Conservation (phyloP, 179 eudicot genomes). For the Actinidia chinensis region DNA sequence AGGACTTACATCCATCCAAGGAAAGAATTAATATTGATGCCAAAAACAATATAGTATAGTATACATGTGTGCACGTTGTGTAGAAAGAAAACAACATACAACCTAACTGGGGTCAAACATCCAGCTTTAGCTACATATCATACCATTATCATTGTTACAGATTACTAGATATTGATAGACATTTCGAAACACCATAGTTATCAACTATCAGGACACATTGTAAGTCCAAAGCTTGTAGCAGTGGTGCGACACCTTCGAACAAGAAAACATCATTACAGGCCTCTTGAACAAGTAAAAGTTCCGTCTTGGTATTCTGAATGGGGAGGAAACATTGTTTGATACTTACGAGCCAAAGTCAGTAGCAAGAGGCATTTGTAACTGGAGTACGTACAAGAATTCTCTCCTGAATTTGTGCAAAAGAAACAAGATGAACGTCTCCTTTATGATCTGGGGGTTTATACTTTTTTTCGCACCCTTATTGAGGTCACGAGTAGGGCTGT, state of each 20-base stretch:
- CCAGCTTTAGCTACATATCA: slow-evolving; percentile 1
- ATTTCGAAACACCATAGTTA: neutral
- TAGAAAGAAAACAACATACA: neutral
- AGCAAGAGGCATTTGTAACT: slow-evolving; percentile 8
- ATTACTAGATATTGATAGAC: neutral
- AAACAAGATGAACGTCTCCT: too few relatives aligned
- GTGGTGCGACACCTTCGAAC: neutral
- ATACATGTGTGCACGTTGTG: too few relatives aligned
- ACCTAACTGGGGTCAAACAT: neutral
- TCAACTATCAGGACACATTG: slow-evolving; percentile 1
- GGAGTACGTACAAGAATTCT: too few relatives aligned
- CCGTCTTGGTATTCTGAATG: too few relatives aligned
- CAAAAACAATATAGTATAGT: too few relatives aligned
- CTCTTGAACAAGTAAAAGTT: neutral
- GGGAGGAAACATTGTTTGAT: too few relatives aligned
- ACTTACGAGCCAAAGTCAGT: neutral
- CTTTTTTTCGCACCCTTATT: too few relatives aligned
- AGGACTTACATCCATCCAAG: neutral
- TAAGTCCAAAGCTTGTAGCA: neutral
- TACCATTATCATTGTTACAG: neutral
- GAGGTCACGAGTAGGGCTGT: too few relatives aligned
- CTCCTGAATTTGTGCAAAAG: too few relatives aligned
- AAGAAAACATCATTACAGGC: neutral
- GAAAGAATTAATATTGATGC: slow-evolving; percentile 10
- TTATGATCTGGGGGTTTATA: too few relatives aligned